Percentiles rank a stretch among this genome's conserved stretches.
phyloP scores from a whole-genome alignment of 371 early-diverging fungal genomes.

The Chytridiales sp. region DNA sequence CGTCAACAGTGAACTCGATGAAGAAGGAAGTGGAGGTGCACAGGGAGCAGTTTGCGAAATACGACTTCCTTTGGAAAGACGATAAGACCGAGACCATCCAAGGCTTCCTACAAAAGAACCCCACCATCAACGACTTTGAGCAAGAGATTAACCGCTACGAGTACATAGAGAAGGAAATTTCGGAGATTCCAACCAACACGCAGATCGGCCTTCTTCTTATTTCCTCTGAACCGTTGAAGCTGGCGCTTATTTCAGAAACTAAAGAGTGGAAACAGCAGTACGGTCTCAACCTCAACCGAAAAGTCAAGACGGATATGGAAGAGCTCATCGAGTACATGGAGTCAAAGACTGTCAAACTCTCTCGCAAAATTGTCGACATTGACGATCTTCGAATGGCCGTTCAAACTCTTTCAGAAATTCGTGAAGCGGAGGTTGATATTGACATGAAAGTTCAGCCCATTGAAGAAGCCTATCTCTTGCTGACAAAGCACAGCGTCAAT shows the following conservation, averaged over 20 bases:
- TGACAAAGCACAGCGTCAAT: constrained; percentile 54
- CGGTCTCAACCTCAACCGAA: constrained; percentile 57
- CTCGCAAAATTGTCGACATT: constrained; percentile 60
- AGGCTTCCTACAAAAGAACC: constrained; percentile 50
- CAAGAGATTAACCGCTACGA: constrained; percentile 62
- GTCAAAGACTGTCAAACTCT: constrained; percentile 51
- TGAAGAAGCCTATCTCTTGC: constrained; percentile 59
- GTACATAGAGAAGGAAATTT: constrained; percentile 53
- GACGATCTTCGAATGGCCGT: constrained; percentile 61
- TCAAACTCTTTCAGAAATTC: constrained; percentile 56
- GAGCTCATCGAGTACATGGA: constrained; percentile 64
- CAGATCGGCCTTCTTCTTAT: constrained; percentile 60
- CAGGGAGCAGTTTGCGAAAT: constrained; percentile 59
- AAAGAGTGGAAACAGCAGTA: constrained; percentile 66
- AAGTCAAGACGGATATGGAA: constrained; percentile 65
- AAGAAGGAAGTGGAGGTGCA: constrained; percentile 62
- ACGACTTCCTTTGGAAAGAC: constrained; percentile 64
- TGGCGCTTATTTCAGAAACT: constrained; percentile 56
- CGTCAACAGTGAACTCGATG: constrained; percentile 58
- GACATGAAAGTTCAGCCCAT: constrained; percentile 66
- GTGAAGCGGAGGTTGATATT: constrained; percentile 62
- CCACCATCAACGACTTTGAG: constrained; percentile 61
- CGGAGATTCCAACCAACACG: constrained; percentile 50
- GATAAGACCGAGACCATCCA: constrained; percentile 60
- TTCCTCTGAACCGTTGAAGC: constrained; percentile 57